Base-by-base conservation (phyloP, 306 rosid species). In the Acacia acuminata region DNA sequence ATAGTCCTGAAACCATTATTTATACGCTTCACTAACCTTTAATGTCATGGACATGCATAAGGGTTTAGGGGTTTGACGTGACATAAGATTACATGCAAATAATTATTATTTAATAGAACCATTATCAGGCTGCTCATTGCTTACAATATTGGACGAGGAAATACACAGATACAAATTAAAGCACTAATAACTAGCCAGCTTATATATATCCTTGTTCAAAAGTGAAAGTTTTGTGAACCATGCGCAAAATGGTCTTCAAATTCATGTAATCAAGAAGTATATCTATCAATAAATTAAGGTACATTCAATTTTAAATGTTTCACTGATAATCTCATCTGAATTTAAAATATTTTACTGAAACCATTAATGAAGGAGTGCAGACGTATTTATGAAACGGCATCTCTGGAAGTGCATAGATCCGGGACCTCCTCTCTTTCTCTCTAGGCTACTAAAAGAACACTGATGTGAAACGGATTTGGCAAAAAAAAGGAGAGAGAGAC, bases 331-430 rank as follows among this genome's bases (percentile, higher is more conserved):
- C 69, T 43, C 12, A 47, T 63, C 34, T 63, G 24, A 38, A 19
- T 43, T 79, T 22, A 3, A 53, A 77, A 24, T 27, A 17, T 45
- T 27, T 53, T 14, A 15, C 67, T 56, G 47, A 69, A 16, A 69
- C 32, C 53, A 79, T 68, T 79, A 51, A 79, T 79, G 76, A 68
- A 30, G 13, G 65, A 67, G 16, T 55, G 77, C 77, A 79, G 43
- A 40, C 9, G 45, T 56, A 64, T 24, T 79, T 40, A 70, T 79
- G 82, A 79, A 64, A 51, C 24, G 27, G 45, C 42, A 79, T 63
- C 60, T 17, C 30, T 22, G 56, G 47, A 55, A n/a, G 58, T 22
- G 25, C 38, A 3, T n/a, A 7, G 76, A 69, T 53, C 11, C 22
- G 17, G 43, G 7, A 42, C 68, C n/a, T 5, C 34, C 30, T 20